Evolutionary conservation across 2,329 filamentous ascomycete species (phyloP), one percentile per base, ranked within the genome.

Genomic region (Arthrobotrys iridis): DNA sequence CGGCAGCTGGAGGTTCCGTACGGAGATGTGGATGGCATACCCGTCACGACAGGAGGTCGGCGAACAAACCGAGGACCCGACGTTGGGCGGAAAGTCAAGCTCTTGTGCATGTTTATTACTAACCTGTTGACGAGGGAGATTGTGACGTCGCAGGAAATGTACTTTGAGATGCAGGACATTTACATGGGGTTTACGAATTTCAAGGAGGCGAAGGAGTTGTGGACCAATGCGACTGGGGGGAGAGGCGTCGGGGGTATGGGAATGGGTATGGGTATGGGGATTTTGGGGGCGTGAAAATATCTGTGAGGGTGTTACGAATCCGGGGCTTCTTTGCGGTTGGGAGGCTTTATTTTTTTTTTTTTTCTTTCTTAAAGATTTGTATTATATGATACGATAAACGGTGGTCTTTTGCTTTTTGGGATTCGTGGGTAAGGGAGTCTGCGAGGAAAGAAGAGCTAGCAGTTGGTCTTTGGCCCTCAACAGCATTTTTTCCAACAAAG

Each of bases 111-210:
- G 64, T 76, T 76, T 63, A 66, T 71, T 35, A 71, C 64, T 18
- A 71, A 71, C 60, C 43, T 76, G 26, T 18, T 76, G 18, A 70
- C 59, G 2, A 48, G 60, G 35, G 72, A 71, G 26, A 41, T 70
- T 15, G 66, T 76, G 0, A 66, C 26, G 2, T 22, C 45, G n/a
- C 13, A 35, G 50, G 72, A 76, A 45, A 43, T 70, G 41, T 76
- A 71, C n/a, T 76, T 58, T 62, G 72, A 76, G 65, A 59, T 76
- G 65, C 72, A 76, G 45, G 65, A 76, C 71, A 59, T 76, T 10
- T 70, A 71, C n/a, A 66, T 76, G 64, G 65, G 65, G 33, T 76
- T 70, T 55, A 55, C 66, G 41, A 41, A 37, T n/a, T 45, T 76
- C 28, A 76, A 48, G 66, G 72, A 76, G 66, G 72, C 72, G 37